Percentiles rank a stretch among this genome's conserved stretches.
Conservation (phyloP, 2,329 filamentous ascomycete genomes). For the Pseudogymnoascus sp. region DNA sequence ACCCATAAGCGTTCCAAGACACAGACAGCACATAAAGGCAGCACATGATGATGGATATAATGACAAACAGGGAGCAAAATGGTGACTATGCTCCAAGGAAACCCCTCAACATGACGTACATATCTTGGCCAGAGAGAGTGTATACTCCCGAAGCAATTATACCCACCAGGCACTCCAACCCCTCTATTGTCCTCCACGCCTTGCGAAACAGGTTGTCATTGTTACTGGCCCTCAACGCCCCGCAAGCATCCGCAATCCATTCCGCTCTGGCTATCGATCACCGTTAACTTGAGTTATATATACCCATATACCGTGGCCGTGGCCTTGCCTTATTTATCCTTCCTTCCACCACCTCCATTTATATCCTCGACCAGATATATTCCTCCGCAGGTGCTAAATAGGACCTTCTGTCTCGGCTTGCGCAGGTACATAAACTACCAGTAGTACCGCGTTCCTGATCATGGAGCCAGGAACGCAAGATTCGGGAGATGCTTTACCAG, state of each 20-base stretch:
- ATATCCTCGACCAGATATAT: neutral
- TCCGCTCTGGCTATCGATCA: neutral
- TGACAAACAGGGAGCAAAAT: neutral
- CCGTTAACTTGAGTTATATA: neutral
- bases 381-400: neutral
- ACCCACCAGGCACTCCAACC: neutral
- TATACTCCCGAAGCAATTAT: neutral
- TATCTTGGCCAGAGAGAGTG: neutral
- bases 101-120: conserved; percentile 1
- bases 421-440: neutral
- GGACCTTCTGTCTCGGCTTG: neutral
- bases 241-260: neutral
- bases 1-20: neutral
- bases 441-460: neutral
- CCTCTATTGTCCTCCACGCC: neutral
- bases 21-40: neutral
- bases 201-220: neutral
- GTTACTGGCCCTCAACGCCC: neutral
- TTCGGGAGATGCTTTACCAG: conserved; percentile 15
- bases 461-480: neutral
- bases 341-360: neutral
- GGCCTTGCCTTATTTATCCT: neutral
- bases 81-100: neutral
- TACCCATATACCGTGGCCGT: neutral
- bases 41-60: neutral